Evolutionary conservation across 2,329 filamentous ascomycete genomes (phyloP).

Genomic region (Neurospora crassa): DNA sequence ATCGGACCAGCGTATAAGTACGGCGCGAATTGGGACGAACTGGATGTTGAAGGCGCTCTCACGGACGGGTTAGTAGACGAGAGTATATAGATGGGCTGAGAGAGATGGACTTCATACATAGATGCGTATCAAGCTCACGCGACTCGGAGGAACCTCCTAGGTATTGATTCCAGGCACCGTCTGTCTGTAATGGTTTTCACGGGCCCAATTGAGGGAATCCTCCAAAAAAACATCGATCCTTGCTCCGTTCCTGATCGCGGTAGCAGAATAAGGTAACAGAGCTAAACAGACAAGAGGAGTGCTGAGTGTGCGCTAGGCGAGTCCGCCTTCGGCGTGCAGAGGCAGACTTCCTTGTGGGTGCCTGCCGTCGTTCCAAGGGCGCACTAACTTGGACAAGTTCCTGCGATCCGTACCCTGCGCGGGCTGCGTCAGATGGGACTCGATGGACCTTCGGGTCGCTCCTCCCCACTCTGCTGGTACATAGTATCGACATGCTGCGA

Average conservation of each 20-base stretch:
- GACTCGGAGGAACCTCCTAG: neutral
- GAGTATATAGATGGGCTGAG: neutral
- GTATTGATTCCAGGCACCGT: neutral
- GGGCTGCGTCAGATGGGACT: conserved; percentile 1
- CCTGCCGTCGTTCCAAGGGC: neutral
- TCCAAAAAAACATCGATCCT: neutral
- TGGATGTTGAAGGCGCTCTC: neutral
- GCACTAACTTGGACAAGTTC: neutral
- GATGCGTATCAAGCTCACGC: neutral
- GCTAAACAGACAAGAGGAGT: neutral
- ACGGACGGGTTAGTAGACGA: neutral
- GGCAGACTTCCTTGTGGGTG: neutral
- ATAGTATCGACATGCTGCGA: conserved; percentile 1
- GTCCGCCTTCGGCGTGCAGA: neutral
- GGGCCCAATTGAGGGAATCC: neutral
- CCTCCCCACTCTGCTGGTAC: conserved; percentile 8
- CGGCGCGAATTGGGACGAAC: neutral
- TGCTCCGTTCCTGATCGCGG: neutral
- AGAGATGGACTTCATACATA: neutral
- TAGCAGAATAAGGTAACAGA: neutral
- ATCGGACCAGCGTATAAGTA: neutral
- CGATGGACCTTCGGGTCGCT: neutral
- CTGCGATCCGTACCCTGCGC: neutral
- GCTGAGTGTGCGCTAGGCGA: conserved; percentile 3
- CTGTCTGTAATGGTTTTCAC: neutral